Base-by-base conservation (phyloP, 768 basidiomycete genomes). In the Tylopilus felleus region DNA sequence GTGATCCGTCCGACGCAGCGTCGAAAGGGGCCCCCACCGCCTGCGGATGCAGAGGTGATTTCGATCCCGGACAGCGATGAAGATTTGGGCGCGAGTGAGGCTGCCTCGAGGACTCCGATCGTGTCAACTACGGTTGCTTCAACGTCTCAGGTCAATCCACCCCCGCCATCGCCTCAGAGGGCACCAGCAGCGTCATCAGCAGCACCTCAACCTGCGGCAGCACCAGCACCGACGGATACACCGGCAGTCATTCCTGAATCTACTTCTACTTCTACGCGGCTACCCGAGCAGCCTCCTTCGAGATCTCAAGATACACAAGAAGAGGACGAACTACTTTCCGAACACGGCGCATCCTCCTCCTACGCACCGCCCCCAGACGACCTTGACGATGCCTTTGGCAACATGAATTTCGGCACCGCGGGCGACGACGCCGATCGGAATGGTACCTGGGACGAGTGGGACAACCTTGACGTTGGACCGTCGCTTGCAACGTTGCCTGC, bases 1-100 rank as follows among this genome's bases (percentile, higher is more conserved):
- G 25, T 8, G 16, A 35, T 23, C 8, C 40, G n/a, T 27, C n/a
- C 23, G 8, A 49, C 43, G 22, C 52, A 44, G 49, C 53, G 50
- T 23, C 52, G 43, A 12, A 50, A 25, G 21, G 49, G 29, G 4
- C 41, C 0, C 0, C 58, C 56, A 23, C 65, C 57, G 1, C 59
- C 59, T 19, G 2, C 7, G n/a, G 22, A 55, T 5, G 58, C 10
- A 8, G 70, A 70, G 28, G 66, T 71, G 17, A 70, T 70, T n/a
- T 60, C 56, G 12, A 50, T 71, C n/a, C 47, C 51, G 12, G 70
- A 71, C 19, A 71, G 66, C 17, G 68, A 70, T 0, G 56, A 60
- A 4, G 62, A 59, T 10, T 1, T 12, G 25, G 44, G 17, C 12
- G 39, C 41, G 22, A 21, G 47, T 9, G 16, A 17, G 42, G 22